Conservation (phyloP, 176 grass and related monocot species). For the Paspalum notatum region DNA sequence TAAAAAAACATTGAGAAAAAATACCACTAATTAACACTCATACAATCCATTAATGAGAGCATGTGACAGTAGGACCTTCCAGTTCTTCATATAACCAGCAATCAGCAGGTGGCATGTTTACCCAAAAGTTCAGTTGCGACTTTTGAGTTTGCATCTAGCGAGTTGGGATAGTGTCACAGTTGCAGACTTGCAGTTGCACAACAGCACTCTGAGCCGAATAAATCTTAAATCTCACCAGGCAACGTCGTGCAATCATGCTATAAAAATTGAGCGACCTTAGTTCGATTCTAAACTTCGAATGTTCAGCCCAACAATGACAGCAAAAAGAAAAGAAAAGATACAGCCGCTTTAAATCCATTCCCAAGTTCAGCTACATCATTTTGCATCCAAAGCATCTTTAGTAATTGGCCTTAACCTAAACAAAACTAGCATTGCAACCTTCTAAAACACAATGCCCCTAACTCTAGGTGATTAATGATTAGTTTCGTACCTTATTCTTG, state of each 20-base stretch:
- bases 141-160: constrained; percentile 16
- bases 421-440: background rate
- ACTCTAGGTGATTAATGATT: background rate
- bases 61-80: background rate
- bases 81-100: constrained; percentile 25
- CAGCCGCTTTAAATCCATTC: background rate
- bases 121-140: background rate
- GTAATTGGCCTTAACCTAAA: background rate
- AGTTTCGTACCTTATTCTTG: constrained; percentile 75
- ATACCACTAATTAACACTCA: background rate
- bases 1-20: background rate
- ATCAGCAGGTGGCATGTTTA: background rate
- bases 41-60: background rate
- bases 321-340: background rate
- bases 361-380: constrained; percentile 4
- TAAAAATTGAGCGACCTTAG: background rate
- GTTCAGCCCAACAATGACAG: background rate
- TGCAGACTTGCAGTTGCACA: background rate
- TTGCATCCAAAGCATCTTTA: constrained; percentile 2
- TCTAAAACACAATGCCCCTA: background rate
- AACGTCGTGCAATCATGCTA: constrained; percentile 17
- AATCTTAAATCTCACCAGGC: background rate
- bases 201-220: background rate
- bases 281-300: background rate
- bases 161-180: background rate